Evolutionary conservation across 805 yeast genomes (phyloP), one percentile per base, ranked within the genome.

Genomic region (Maudiozyma saulgeensis): DNA sequence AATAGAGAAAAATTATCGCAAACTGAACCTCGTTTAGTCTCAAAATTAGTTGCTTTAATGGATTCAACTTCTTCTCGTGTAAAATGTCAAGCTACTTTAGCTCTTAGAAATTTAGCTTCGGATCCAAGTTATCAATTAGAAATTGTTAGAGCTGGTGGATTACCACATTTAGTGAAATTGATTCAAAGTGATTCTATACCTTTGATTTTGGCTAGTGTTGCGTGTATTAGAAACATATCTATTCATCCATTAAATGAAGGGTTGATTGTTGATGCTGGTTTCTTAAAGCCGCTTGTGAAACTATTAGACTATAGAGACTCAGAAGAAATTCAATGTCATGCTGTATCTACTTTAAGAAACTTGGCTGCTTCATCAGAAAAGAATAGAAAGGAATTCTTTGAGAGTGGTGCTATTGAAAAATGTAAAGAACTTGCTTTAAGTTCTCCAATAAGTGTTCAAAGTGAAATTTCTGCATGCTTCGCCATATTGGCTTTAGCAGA

Each of bases 251-350:
- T 87, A 68, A 93, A 93, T 67, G 99, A 93, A 72, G 91, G 95
- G 15, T 75, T 93, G 50, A 93, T 93, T 44, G 93, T 93, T 49
- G 97, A 93, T 56, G 96, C 98, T 5, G 99, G 99, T 1, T 93
- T 93, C 71, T 75, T 93, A 61, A 82, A 83, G 61, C 98, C 99
- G 9, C 77, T 93, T 57, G 96, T 93, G 16, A 78, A 82, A 9
- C 73, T 93, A 52, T 79, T 93, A 56, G 90, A 84, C 64, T 87
- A 83, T 66, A 78, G 80, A 46, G 96, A 87, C 60, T 85, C 87
- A 56, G 96, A 91, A 66, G 99, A 93, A 70, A 91, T 93, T 55
- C 96, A 91, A 71, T 93, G 99, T 66, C 99, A 93, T 69, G 95
- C 98, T 2, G 96, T 93, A 28, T 90, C 97, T 2, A 90, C 98